phyloP scores from a whole-genome alignment of 2,329 filamentous ascomycete genomes.

The Aspergillus pseudotamarii region DNA sequence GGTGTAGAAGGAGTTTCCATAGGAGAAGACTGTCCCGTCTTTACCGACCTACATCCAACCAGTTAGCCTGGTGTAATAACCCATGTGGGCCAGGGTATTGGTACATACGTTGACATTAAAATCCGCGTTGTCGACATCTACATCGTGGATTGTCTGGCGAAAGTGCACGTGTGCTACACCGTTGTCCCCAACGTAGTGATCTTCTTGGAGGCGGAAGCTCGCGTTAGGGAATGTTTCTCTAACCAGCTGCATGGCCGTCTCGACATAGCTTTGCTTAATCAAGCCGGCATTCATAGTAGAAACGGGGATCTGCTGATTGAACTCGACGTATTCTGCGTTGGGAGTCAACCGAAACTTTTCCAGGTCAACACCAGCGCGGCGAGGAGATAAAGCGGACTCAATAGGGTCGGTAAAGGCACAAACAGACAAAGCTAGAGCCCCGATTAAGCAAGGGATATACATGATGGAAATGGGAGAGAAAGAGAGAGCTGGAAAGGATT shows the following conservation, averaged over 20 bases:
- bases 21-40: slow-evolving; percentile 19
- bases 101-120: slow-evolving; percentile 20
- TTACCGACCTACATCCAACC: slow-evolving; percentile 9
- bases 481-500: background rate
- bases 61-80: background rate
- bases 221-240: background rate
- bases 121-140: slow-evolving; percentile 19
- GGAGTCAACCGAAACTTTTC: slow-evolving; percentile 9
- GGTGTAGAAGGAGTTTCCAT: slow-evolving; percentile 20
- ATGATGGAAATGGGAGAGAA: background rate
- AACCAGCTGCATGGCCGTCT: slow-evolving; percentile 10
- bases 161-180: slow-evolving; percentile 19
- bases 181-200: slow-evolving; percentile 20
- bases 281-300: background rate
- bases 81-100: too few relatives aligned
- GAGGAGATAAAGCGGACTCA: background rate
- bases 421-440: slow-evolving; percentile 5
- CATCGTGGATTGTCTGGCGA: slow-evolving; percentile 13
- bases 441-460: slow-evolving; percentile 2
- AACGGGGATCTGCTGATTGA: background rate
- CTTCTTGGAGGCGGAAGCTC: slow-evolving; percentile 13
- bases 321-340: slow-evolving; percentile 3
- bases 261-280: slow-evolving; percentile 9
- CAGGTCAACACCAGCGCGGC: slow-evolving; percentile 3
- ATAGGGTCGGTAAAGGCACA: slow-evolving; percentile 3